Percentiles rank a stretch among this genome's conserved stretches.
Evolutionary conservation across 257 asterid genomes (phyloP).

Genomic region (Fraxinus excelsior): DNA sequence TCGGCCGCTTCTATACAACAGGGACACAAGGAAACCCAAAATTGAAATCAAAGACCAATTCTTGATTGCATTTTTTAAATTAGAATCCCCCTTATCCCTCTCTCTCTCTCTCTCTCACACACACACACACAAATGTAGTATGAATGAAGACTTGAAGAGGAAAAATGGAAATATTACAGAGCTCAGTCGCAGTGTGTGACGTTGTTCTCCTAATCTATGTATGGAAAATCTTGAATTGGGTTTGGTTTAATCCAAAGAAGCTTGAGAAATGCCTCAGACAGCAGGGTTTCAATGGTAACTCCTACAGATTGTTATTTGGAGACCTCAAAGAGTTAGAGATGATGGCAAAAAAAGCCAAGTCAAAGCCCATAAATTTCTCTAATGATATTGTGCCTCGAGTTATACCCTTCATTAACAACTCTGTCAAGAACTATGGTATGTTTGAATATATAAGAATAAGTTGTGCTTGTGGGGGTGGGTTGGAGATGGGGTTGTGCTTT

Average conservation of each 20-base stretch:
- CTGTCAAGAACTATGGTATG: constrained; percentile 30
- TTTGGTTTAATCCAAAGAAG: constrained; percentile 40
- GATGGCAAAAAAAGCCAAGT: constrained; percentile 27
- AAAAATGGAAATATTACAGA: constrained; percentile 29
- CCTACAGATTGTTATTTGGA: constrained; percentile 39
- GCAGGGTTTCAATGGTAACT: constrained; percentile 44
- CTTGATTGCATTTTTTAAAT: no score
- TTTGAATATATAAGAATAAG: background rate
- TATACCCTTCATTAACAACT: constrained; percentile 22
- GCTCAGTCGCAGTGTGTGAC: constrained; percentile 8
- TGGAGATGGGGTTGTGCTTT: no score
- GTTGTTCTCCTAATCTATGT: constrained; percentile 9
- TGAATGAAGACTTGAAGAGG: background rate
- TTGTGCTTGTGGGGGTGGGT: no score
- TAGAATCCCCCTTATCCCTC: no score
- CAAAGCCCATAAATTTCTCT: constrained; percentile 37
- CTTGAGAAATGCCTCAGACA: constrained; percentile 35
- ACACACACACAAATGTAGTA: no score
- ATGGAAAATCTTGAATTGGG: constrained; percentile 42
- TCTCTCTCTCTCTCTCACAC: background rate
- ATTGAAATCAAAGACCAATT: background rate
- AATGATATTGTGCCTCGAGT: constrained; percentile 42
- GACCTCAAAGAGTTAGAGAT: constrained; percentile 31
- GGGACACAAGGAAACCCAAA: no score
- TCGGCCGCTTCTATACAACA: no score